Evolutionary conservation across 2,329 filamentous ascomycete species (phyloP).

Genomic region (Lachnum nothofagi): DNA sequence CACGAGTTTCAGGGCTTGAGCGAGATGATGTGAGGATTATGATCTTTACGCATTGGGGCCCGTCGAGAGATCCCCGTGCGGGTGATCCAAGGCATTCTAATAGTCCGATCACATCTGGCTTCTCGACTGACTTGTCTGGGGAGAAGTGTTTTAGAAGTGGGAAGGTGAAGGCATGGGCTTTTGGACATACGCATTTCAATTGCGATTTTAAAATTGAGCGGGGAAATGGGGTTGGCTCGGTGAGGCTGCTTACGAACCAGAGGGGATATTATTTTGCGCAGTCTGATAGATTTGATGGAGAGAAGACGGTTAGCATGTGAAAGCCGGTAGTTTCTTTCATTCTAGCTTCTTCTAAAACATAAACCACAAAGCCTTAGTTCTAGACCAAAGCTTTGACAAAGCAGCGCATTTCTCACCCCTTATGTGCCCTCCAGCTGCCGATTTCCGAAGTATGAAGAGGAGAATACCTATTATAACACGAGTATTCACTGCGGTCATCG

Average conservation of each 20-base stretch:
- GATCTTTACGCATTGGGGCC: constrained; percentile 38
- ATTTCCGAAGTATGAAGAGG: too few species aligned
- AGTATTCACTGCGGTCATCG: too few species aligned
- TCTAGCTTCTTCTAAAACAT: too few species aligned
- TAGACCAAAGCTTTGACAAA: too few species aligned
- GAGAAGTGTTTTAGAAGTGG: constrained; percentile 20
- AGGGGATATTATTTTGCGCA: constrained; percentile 35
- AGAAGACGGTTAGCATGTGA: too few species aligned
- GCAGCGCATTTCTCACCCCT: too few species aligned
- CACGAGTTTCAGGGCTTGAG: constrained; percentile 32
- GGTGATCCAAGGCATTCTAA: constrained; percentile 12
- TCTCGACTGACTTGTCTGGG: constrained; percentile 46
- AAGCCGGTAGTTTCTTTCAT: too few species aligned
- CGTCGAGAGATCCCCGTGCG: constrained; percentile 14
- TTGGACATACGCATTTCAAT: constrained; percentile 42
- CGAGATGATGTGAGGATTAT: constrained; percentile 33
- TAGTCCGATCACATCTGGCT: constrained; percentile 37
- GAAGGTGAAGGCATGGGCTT: constrained; percentile 39
- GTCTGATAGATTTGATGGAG: too few species aligned
- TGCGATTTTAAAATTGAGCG: constrained; percentile 37
- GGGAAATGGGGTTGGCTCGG: too few species aligned
- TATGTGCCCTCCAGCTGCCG: too few species aligned
- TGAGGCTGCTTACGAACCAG: constrained; percentile 41
- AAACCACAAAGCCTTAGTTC: too few species aligned
- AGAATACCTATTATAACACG: too few species aligned